phyloP scores from a whole-genome alignment of 2,329 filamentous ascomycete genomes.

The Diatrype stigma region DNA sequence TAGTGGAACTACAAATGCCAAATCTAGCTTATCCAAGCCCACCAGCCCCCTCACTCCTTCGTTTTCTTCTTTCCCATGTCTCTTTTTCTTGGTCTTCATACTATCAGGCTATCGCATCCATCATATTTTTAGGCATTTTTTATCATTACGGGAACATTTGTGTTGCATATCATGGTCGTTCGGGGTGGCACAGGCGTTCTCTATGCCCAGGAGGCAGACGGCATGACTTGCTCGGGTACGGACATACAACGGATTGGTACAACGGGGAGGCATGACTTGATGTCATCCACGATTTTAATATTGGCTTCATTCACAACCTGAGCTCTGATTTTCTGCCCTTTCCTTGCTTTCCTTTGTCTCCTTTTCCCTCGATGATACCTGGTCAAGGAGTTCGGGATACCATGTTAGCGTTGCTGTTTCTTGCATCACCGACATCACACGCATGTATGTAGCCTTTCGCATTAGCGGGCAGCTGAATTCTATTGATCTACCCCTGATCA shows the following conservation, averaged over 20 bases:
- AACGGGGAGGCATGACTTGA: not conserved
- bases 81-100: not conserved
- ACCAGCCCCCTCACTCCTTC: not conserved
- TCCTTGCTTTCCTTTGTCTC: constrained; percentile 14
- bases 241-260: constrained; percentile 3
- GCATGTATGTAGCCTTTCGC: constrained; percentile 17
- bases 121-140: not conserved
- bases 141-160: constrained; percentile 5
- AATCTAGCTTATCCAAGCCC: not conserved
- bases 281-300: constrained; percentile 14
- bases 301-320: constrained; percentile 21
- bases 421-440: constrained; percentile 28
- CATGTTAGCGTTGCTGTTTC: constrained; percentile 14
- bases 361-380: constrained; percentile 18
- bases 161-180: constrained; percentile 13
- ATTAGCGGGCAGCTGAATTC: not conserved
- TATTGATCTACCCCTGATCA: not conserved
- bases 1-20: not conserved
- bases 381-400: constrained; percentile 12
- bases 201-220: not conserved
- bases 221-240: not conserved
- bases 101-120: not conserved
- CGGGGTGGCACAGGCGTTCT: constrained; percentile 8
- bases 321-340: constrained; percentile 8
- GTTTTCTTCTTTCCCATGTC: not conserved